Evolutionary conservation across 2,329 filamentous ascomycete species (phyloP), one percentile per base, ranked within the genome.

Genomic region (Diaporthe vexans): DNA sequence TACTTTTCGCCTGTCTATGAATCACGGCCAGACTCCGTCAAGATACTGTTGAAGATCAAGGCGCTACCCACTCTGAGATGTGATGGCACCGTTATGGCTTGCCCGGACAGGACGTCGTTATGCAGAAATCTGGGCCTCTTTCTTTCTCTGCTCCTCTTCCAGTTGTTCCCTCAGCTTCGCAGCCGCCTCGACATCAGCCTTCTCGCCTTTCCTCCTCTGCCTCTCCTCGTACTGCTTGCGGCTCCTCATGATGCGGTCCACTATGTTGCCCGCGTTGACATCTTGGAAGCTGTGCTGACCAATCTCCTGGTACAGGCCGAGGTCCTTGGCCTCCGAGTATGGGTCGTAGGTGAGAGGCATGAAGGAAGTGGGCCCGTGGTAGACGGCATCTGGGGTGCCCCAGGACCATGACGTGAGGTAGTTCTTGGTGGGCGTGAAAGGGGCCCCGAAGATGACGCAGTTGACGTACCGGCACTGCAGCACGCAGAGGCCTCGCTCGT

Each of bases 341-440:
- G 94, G 94, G 80, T 95, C 94, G 81, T 94, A 94, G 8, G 92
- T 94, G 33, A 91, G 81, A 80, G 92, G 94, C 86, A 97, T 97
- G 82, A 98, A 98, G 17, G 94, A 90, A 0, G 97, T 99, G 9
- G 95, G 95, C n/a, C 97, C 97, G 84, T 99, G 97, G 84, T 98
- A 99, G 76, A 99, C 94, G 37, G 92, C 93, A 79, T 93, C 88
- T 19, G 95, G 94, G 6, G 89, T 89, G 67, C 93, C 92, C 83
- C 92, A 92, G 0, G 96, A 95, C 59, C 97, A 88, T 1, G 90
- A 87, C 74, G 88, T 88, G 56, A 99, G 90, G 83, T 97, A 99
- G 3, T 90, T 85, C 80, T 91, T 90, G n/a, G 91, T 94, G 4
- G 96, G 95, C 3, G 93, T 91, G 82, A 97, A 98, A 0, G 97